Conservation (phyloP, 2,329 filamentous ascomycete species). For the Aspergillus pseudoviridinutans region DNA sequence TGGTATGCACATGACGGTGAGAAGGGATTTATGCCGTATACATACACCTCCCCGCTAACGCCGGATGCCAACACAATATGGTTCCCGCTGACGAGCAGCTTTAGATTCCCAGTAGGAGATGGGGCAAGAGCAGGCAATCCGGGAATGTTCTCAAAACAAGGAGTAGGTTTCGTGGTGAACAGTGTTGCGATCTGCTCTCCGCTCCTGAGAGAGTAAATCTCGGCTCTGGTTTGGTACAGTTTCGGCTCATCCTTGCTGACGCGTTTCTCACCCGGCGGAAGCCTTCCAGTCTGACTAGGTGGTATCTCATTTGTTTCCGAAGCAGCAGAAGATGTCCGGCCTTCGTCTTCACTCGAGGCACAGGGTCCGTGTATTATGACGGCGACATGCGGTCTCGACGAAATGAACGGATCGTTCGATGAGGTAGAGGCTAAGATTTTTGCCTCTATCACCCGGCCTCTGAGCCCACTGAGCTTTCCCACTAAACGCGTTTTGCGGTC, state of each 20-base stretch:
- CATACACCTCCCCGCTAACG: conserved; percentile 78
- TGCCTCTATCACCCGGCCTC: conserved; percentile 74
- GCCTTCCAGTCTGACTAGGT: conserved; percentile 22
- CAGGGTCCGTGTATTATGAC: conserved; percentile 76
- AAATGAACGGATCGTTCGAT: conserved; percentile 48
- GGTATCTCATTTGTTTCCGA: conserved; percentile 35
- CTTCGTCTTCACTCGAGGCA: conserved; percentile 45
- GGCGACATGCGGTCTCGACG: conserved; percentile 69
- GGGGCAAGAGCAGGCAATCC: conserved; percentile 65
- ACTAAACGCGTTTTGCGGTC: conserved; percentile 68
- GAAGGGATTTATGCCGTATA: conserved; percentile 53
- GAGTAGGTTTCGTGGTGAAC: conserved; percentile 64
- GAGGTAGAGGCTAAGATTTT: conserved; percentile 73
- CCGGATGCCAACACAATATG: conserved; percentile 75
- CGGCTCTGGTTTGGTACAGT: conserved; percentile 77
- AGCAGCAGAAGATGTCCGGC: conserved; percentile 27
- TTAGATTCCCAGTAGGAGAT: conserved; percentile 66
- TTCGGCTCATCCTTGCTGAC: conserved; percentile 24
- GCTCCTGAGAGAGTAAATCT: conserved; percentile 81
- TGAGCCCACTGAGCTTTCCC: conserved; percentile 69
- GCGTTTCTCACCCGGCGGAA: conserved; percentile 19
- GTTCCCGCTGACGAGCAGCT: conserved; percentile 67
- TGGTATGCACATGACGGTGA: conserved; percentile 40
- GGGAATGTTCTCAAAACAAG: conserved; percentile 53
- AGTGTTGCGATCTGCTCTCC: conserved; percentile 68